A percentile compares a stretch with the other conserved stretches of the same genome.
These are phyloP conservation scores for Colletotrichum agaves DNA, from an alignment of 2,329 filamentous ascomycete species.

Conservation along the genomic window DNA sequence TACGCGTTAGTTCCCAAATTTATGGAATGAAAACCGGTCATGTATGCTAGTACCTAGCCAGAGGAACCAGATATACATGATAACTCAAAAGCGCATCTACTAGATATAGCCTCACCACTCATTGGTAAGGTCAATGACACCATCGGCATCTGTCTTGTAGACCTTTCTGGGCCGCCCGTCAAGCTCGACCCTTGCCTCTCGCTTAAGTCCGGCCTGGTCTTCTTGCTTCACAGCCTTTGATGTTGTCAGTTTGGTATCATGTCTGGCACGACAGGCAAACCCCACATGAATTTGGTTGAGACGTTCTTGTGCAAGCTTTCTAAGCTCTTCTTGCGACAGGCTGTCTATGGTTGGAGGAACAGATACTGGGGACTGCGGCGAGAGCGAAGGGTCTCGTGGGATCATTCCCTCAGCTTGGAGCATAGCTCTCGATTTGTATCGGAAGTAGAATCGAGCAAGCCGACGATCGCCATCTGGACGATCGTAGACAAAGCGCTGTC, in stretches of 20 bases:
- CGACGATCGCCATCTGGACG: background rate
- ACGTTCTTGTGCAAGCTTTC: constrained; percentile 2
- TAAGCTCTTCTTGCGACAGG: background rate
- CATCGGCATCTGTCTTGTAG: constrained; percentile 7
- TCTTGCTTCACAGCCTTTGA: background rate
- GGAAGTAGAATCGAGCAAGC: background rate
- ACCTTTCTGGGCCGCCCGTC: background rate
- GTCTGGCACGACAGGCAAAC: accelerated
- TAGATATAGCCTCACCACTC: background rate
- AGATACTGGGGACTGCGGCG: background rate
- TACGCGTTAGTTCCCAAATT: too few species aligned
- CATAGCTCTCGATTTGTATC: background rate
- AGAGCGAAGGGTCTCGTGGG: background rate
- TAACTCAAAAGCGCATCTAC: too few species aligned
- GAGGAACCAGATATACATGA: too few species aligned
- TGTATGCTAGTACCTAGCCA: too few species aligned
- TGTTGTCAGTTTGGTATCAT: background rate
- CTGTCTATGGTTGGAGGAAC: background rate
- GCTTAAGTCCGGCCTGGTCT: background rate
- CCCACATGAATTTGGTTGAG: background rate
- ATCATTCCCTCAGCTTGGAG: constrained; percentile 15
- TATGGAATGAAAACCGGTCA: too few species aligned
- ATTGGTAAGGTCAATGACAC: constrained; percentile 2
- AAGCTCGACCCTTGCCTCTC: background rate
- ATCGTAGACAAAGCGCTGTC: accelerated